phyloP scores from a whole-genome alignment of 2,329 filamentous ascomycete genomes.

The Aspergillus proliferans region DNA sequence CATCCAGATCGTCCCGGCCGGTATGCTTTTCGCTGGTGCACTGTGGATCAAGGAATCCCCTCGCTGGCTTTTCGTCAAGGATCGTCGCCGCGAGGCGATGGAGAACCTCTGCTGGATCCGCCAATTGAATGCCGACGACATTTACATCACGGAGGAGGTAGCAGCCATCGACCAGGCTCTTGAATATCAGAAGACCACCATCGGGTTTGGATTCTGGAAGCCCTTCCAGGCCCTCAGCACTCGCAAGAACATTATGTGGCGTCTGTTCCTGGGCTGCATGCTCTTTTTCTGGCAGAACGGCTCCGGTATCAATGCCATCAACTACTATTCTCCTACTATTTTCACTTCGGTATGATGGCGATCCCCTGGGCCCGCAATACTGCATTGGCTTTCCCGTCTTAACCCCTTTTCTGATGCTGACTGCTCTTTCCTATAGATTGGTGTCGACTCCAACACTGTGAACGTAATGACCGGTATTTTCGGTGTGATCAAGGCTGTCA shows the following conservation, averaged over 20 bases:
- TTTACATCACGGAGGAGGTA: conserved; percentile 71
- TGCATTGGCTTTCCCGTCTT: conserved; percentile 39
- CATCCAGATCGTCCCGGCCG: conserved; percentile 26
- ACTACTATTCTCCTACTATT: conserved; percentile 66
- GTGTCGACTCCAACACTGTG: too few relatives aligned
- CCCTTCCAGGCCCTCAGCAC: conserved; percentile 55
- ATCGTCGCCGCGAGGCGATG: conserved; percentile 60
- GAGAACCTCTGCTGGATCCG: conserved; percentile 45
- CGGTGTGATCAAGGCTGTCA: conserved; percentile 64
- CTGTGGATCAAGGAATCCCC: conserved; percentile 59
- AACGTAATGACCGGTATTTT: conserved; percentile 59
- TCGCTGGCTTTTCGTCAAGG: conserved; percentile 62
- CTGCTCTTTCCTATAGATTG: too few relatives aligned
- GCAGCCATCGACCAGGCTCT: conserved; percentile 63
- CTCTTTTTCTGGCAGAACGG: conserved; percentile 78
- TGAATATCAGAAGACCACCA: conserved; percentile 54
- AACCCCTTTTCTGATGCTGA: too few relatives aligned
- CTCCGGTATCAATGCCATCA: conserved; percentile 71
- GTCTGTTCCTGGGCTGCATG: conserved; percentile 66
- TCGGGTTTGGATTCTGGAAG: conserved; percentile 71
- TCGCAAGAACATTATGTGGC: conserved; percentile 57
- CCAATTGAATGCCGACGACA: conserved; percentile 31
- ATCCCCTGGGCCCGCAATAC: conserved; percentile 50
- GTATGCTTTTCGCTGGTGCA: conserved; percentile 44
- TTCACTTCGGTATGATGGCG: conserved; percentile 52